Conservation (phyloP, 495 filamentous ascomycete genomes). For the Daldinia bambusicola region DNA sequence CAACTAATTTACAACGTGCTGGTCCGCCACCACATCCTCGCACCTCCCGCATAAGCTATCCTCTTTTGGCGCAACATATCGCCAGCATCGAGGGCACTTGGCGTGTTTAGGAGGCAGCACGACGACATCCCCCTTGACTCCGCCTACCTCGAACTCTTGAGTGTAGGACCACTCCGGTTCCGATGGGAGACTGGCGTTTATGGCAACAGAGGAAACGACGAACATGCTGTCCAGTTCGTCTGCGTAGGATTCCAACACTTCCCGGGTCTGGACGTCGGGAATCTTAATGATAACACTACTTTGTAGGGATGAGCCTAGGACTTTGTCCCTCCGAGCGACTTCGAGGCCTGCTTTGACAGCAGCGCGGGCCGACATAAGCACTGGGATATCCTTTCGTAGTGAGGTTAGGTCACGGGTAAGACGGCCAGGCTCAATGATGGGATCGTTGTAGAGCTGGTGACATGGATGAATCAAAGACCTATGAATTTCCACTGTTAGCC, state of each 20-base stretch:
- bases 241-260: conserved; percentile 63
- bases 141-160: conserved; percentile 63
- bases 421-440: conserved; percentile 49
- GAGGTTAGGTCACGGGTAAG: conserved; percentile 45
- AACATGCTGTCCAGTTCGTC: conserved; percentile 77
- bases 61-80: conserved; percentile 66
- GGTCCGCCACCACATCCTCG: no score
- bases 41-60: no score
- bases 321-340: conserved; percentile 68
- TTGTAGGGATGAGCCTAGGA: conserved; percentile 78
- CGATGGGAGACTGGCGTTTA: conserved; percentile 54
- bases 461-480: conserved; percentile 50
- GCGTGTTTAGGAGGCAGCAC: conserved; percentile 71
- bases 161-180: conserved; percentile 63
- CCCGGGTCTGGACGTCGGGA: conserved; percentile 25
- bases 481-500: conserved; percentile 3
- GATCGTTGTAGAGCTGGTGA: conserved; percentile 55
- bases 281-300: conserved; percentile 68
- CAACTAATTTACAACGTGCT: no score
- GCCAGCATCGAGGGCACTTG: conserved; percentile 93
- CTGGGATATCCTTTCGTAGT: conserved; percentile 63
- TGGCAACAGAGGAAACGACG: conserved; percentile 75
- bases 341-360: conserved; percentile 79
- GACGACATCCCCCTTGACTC: conserved; percentile 61
- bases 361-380: conserved; percentile 63